Evolutionary conservation across 1,139 yeast genomes (phyloP).

Genomic region (Diutina siamensis): DNA sequence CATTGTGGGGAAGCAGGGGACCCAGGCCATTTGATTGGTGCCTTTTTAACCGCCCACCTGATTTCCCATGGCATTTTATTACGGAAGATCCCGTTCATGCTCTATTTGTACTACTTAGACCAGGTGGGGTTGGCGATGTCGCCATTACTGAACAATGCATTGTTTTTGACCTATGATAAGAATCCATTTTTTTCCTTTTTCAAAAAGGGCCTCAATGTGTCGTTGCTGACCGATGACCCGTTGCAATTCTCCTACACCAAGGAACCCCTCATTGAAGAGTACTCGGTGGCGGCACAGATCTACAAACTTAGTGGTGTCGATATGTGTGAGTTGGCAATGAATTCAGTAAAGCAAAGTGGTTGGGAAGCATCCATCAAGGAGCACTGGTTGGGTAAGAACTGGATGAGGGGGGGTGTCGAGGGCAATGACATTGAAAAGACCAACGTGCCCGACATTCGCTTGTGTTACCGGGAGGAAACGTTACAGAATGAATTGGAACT

Average conservation of each 20-base stretch:
- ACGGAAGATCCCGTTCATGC: constrained; percentile 89
- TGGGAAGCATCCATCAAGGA: constrained; percentile 76
- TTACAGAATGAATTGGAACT: constrained; percentile 63
- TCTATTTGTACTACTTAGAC: constrained; percentile 82
- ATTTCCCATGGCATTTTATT: constrained; percentile 91
- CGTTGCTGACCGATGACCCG: constrained; percentile 65
- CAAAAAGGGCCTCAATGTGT: constrained; percentile 86
- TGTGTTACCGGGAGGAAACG: constrained; percentile 74
- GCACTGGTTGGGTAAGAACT: constrained; percentile 86
- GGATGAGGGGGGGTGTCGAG: constrained; percentile 46
- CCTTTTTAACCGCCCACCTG: constrained; percentile 82
- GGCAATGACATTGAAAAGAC: constrained; percentile 91
- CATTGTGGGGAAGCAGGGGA: constrained; percentile 99
- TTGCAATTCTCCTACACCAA: constrained; percentile 91
- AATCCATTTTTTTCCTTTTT: constrained; percentile 84
- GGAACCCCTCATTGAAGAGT: constrained; percentile 96
- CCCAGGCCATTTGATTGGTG: constrained; percentile 89
- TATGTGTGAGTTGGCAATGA: constrained; percentile 84
- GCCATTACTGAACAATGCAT: constrained; percentile 90
- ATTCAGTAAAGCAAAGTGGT: constrained; percentile 87
- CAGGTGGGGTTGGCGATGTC: constrained; percentile 99
- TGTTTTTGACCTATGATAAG: constrained; percentile 91
- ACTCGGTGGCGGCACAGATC: constrained; percentile 95
- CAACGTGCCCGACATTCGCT: constrained; percentile 84
- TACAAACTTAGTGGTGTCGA: constrained; percentile 89